Base-by-base conservation (phyloP, 257 asterid species). In the Nicotiana paniculata region DNA sequence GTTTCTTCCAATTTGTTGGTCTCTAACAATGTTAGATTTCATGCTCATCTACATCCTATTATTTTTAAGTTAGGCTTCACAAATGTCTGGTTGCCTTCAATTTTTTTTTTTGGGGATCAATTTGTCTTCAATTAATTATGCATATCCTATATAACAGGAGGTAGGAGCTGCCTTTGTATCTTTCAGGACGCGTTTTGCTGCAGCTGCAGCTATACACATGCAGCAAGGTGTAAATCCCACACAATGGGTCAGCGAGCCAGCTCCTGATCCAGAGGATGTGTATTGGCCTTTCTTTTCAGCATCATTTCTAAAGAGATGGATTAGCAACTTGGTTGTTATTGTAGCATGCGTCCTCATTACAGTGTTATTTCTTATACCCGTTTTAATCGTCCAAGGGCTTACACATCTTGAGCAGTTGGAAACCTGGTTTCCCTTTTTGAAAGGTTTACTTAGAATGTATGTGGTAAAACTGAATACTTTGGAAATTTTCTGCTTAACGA, bases 281-380 rank as follows among this genome's bases (percentile, higher is more conserved):
- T 85, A 93, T 83, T 94, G 99, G 99, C 98, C 99, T 79, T 94
- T 96, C 90, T 96, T 96, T 86, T 92, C 98, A 21, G 90, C 97
- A 26, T 93, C 98, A 28, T 94, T 96, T 87, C 12, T 90, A 35
- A 88, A 81, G 81, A 88, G 91, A 89, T 96, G 98, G 99, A 85
- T 92, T 81, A 85, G 89, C 91, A 94, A 83, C 83, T 81, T 94
- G 37, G 86, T 82, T 28, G 98, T 94, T 28, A 21, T 90, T 65
- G 85, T 90, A 37, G 89, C 97, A 69, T 93, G 90, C 83, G 48
- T 84, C 81, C 43, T 85, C 66, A 86, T 96, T 59, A 96, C 98
- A 1, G 26, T 91, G 67, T 80, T 94, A 83, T 96, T 94, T 92
- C 85, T 94, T 69, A 77, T 88, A 82, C 99, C 99, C 6, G 99